Percentiles rank a stretch among this genome's conserved stretches.
Conservation (phyloP, 2,329 filamentous ascomycete genomes). For the Fusarium albidum region DNA sequence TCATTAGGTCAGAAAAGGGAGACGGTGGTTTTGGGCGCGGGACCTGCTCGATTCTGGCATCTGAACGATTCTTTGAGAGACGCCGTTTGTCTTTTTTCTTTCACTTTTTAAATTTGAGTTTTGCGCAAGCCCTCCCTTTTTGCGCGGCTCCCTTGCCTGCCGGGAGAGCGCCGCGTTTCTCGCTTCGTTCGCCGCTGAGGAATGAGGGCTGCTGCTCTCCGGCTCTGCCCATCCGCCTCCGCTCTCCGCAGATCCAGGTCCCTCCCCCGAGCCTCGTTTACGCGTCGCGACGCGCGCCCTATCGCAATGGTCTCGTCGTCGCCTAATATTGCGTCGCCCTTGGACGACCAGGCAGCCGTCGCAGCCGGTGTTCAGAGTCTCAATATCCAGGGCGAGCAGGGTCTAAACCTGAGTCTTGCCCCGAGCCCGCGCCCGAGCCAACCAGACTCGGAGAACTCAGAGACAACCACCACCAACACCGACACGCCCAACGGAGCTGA, state of each 20-base stretch:
- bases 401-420: slow-evolving; percentile 3
- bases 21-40: not conserved
- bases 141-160: slow-evolving; percentile 15
- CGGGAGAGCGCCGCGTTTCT: slow-evolving; percentile 14
- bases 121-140: slow-evolving; percentile 3
- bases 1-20: not conserved
- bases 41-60: slow-evolving; percentile 7
- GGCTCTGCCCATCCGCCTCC: slow-evolving; percentile 35
- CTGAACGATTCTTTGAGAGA: too few species aligned
- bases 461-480: slow-evolving; percentile 12
- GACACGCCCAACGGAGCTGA: slow-evolving; percentile 1
- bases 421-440: slow-evolving; percentile 15
- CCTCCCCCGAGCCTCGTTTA: slow-evolving; percentile 23
- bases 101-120: slow-evolving; percentile 4
- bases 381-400: slow-evolving; percentile 25
- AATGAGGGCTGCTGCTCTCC: slow-evolving; percentile 40
- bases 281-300: slow-evolving; percentile 19
- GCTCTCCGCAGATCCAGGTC: slow-evolving; percentile 31
- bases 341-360: slow-evolving; percentile 22
- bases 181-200: slow-evolving; percentile 19
- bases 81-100: not conserved
- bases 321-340: slow-evolving; percentile 14
- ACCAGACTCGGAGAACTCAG: slow-evolving; percentile 18
- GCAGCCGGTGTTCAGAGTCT: slow-evolving; percentile 28
- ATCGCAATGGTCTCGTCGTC: slow-evolving; percentile 32